These are phyloP conservation scores for Aspergillus homomorphus DNA, from an alignment of 495 filamentous ascomycete genomes.

Conservation along the genomic window DNA sequence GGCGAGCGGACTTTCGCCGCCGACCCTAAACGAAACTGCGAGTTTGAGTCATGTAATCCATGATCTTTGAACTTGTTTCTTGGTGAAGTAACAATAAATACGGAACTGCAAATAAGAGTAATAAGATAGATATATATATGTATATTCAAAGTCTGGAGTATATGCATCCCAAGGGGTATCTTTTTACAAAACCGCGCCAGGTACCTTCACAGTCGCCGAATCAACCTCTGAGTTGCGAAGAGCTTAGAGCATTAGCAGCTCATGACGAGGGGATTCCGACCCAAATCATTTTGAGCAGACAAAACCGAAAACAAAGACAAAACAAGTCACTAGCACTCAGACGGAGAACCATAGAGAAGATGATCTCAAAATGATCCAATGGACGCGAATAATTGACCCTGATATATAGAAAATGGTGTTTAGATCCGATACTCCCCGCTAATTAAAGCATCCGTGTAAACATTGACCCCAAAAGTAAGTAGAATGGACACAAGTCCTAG, in stretches of 20 bases:
- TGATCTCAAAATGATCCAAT: not conserved
- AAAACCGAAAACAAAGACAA: not conserved
- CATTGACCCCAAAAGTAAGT: conserved; percentile 1
- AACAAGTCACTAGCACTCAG: not conserved
- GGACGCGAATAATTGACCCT: not conserved
- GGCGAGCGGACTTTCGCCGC: too few species aligned
- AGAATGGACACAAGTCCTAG: not conserved
- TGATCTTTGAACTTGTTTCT: too few species aligned
- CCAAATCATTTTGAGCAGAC: not conserved
- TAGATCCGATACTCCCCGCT: conserved; percentile 20
- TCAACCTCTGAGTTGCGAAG: not conserved
- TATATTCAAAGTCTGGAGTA: not conserved
- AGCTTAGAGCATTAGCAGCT: not conserved
- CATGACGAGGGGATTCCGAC: not conserved
- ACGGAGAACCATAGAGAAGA: not conserved
- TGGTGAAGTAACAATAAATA: too few species aligned
- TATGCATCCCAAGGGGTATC: conserved; percentile 1
- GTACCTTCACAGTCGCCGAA: not conserved
- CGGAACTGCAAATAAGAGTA: not conserved
- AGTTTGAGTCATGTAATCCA: too few species aligned
- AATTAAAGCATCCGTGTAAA: conserved; percentile 13
- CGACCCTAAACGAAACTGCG: not conserved
- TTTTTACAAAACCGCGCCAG: not conserved
- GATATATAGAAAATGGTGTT: not conserved
- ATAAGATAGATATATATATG: not conserved